Evolutionary conservation across 306 rosid genomes (phyloP).

Genomic region (Coriaria nepalensis): DNA sequence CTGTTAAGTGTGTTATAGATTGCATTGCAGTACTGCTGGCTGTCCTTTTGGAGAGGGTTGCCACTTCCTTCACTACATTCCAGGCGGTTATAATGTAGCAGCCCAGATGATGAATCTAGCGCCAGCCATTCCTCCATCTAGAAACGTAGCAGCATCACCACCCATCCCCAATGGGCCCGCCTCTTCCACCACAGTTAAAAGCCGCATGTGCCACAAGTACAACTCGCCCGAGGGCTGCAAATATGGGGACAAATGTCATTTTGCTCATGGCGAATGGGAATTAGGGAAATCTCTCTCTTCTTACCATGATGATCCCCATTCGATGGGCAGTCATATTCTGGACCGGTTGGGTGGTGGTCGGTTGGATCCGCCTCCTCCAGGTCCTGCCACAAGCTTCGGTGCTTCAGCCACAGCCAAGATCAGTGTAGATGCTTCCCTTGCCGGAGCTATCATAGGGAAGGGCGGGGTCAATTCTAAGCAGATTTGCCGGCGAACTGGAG

Average conservation of each 20-base stretch:
- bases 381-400: constrained; percentile 66
- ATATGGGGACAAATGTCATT: constrained; percentile 89
- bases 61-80: constrained; percentile 84
- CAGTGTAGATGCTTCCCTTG: constrained; percentile 86
- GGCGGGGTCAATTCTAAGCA: constrained; percentile 94
- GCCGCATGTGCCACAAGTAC: constrained; percentile 67
- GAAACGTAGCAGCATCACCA: constrained; percentile 40
- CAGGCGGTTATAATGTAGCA: constrained; percentile 87
- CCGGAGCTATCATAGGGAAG: constrained; percentile 96
- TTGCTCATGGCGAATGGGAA: constrained; percentile 97
- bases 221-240: constrained; percentile 88
- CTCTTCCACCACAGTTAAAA: constrained; percentile 34
- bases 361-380: constrained; percentile 47
- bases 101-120: constrained; percentile 85
- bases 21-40: constrained; percentile 72
- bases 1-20: constrained; percentile 19
- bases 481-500: constrained; percentile 95
- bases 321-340: constrained; percentile 28
- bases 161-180: constrained; percentile 47
- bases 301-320: constrained; percentile 50
- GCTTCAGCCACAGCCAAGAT: constrained; percentile 89
- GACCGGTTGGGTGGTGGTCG: constrained; percentile 39
- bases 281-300: constrained; percentile 51
- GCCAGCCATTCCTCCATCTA: constrained; percentile 47
- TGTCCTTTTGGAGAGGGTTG: constrained; percentile 96